phyloP scores from a whole-genome alignment of 352 stramenopile genomes.

The Pythium dissotocum region DNA sequence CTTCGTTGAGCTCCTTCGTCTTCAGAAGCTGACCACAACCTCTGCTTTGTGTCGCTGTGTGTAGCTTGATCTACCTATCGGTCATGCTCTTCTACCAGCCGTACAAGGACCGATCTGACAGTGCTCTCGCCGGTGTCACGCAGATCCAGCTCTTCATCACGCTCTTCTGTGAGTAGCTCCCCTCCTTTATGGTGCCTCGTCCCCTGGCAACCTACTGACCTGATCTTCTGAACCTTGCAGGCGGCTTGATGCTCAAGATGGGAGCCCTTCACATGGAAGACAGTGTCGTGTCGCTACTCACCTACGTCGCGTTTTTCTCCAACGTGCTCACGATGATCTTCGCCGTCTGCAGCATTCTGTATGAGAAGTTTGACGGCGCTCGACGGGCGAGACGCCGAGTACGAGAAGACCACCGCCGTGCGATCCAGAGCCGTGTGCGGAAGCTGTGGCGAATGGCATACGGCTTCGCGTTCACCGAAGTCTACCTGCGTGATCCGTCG shows the following conservation, averaged over 20 bases:
- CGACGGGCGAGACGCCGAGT: constrained; percentile 32
- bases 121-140: constrained; percentile 55
- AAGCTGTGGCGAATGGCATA: constrained; percentile 65
- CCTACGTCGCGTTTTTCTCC: constrained; percentile 47
- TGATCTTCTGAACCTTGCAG: constrained; percentile 24
- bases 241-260: constrained; percentile 72
- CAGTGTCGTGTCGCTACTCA: constrained; percentile 49
- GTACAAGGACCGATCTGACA: constrained; percentile 65
- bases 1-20: not conserved
- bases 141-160: constrained; percentile 83
- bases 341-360: constrained; percentile 54
- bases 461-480: constrained; percentile 53
- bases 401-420: constrained; percentile 48
- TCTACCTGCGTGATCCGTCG: constrained; percentile 49
- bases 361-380: constrained; percentile 49
- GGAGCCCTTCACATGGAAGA: constrained; percentile 45
- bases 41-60: not conserved
- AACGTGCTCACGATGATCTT: constrained; percentile 56
- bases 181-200: not conserved
- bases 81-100: constrained; percentile 74
- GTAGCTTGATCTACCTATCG: constrained; percentile 72
- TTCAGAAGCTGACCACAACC: not conserved
- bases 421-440: constrained; percentile 42
- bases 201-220: not conserved
- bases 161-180: constrained; percentile 59